Conservation (phyloP, 257 asterid species). For the Nicotiana attenuata region DNA sequence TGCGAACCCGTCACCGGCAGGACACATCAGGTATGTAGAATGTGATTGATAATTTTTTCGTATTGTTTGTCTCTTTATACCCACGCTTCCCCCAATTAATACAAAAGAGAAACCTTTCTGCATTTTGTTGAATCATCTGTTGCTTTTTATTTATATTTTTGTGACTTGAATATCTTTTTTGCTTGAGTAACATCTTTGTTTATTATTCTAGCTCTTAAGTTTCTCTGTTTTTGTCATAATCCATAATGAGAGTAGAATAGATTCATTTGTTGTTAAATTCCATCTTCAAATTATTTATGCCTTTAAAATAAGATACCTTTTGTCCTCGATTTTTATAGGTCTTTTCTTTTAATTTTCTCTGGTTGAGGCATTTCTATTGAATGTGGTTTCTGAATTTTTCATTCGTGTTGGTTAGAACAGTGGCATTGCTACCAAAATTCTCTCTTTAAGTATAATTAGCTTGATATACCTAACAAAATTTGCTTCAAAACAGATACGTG, state of each 20-base stretch:
- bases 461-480: constrained; percentile 5
- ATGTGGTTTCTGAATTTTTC: neutral
- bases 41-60: constrained; percentile 1
- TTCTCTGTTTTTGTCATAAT: neutral
- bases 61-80: neutral
- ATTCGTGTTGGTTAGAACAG: neutral
- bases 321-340: neutral
- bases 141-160: neutral
- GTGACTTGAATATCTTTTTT: neutral
- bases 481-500: constrained; percentile 68
- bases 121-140: neutral
- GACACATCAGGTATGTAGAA: constrained; percentile 75
- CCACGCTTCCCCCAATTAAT: neutral
- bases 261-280: neutral
- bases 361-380: neutral
- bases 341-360: neutral
- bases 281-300: neutral
- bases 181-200: neutral
- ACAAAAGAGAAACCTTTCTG: neutral
- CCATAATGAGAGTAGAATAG: neutral
- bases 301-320: neutral
- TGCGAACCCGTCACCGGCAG: constrained; percentile 93
- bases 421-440: neutral
- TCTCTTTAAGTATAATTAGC: neutral
- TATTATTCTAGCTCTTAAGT: neutral